phyloP scores from a whole-genome alignment of 768 basidiomycete genomes.

The Lentinula edodes region DNA sequence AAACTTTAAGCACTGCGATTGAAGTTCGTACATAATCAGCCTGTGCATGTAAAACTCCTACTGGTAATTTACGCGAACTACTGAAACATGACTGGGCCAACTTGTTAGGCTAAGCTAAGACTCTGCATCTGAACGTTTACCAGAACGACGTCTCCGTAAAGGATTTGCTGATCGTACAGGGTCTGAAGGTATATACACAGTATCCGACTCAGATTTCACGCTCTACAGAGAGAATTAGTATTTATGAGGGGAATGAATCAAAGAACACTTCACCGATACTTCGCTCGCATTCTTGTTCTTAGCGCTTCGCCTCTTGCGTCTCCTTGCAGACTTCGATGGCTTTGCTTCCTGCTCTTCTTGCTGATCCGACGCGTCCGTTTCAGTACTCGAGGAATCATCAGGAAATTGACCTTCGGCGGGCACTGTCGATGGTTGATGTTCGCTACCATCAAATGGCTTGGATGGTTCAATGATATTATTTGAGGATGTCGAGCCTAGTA shows the following conservation, averaged over 20 bases:
- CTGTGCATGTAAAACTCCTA: too few relatives aligned
- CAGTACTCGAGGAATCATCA: neutral
- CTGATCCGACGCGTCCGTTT: neutral
- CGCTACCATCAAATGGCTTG: neutral
- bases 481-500: conserved; percentile 18
- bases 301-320: conserved; percentile 5
- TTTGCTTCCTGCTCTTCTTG: conserved; percentile 13
- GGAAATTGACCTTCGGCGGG: neutral
- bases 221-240: neutral
- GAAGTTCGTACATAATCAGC: too few relatives aligned
- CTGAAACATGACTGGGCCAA: neutral
- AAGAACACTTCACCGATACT: neutral
- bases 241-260: neutral
- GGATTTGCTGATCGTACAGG: conserved; percentile 22
- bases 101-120: conserved; percentile 7
- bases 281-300: conserved; percentile 1
- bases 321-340: neutral
- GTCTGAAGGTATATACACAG: conserved; percentile 15
- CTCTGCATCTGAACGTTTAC: conserved; percentile 22
- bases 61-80: neutral
- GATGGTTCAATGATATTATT: neutral
- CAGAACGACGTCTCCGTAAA: conserved; percentile 43
- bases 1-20: too few relatives aligned
- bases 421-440: neutral
- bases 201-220: conserved; percentile 2